Evolutionary conservation across 495 filamentous ascomycete genomes (phyloP).

Genomic region (Trichoderma virens): DNA sequence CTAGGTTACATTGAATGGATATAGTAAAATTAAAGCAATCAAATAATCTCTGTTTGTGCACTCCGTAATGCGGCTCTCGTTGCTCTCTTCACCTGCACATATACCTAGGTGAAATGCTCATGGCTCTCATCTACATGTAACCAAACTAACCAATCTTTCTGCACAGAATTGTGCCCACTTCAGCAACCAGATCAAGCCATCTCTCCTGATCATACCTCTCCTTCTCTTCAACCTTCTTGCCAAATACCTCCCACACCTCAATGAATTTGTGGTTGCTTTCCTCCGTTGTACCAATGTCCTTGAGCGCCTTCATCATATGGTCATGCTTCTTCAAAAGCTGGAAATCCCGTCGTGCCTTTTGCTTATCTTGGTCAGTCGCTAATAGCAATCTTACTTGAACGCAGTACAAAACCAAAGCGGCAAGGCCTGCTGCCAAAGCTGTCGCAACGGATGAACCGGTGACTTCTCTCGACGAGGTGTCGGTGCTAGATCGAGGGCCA

Average conservation of each 20-base stretch:
- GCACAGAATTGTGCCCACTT: slow-evolving; percentile 10
- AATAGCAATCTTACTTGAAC: slow-evolving; percentile 11
- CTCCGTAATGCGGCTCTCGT: too few species aligned
- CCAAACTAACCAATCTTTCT: not conserved
- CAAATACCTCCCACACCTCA: slow-evolving; percentile 19
- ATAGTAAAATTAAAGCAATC: too few species aligned
- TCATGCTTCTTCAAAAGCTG: slow-evolving; percentile 20
- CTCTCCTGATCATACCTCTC: slow-evolving; percentile 13
- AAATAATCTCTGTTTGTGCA: too few species aligned
- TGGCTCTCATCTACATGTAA: not conserved
- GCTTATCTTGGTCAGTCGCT: slow-evolving; percentile 8
- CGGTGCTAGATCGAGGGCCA: not conserved
- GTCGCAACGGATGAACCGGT: slow-evolving; percentile 21
- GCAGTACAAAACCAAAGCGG: slow-evolving; percentile 23
- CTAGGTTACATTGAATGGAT: too few species aligned
- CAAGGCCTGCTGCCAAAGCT: slow-evolving; percentile 22
- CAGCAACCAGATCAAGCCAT: slow-evolving; percentile 11
- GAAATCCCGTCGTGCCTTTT: slow-evolving; percentile 15
- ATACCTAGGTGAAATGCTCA: not conserved
- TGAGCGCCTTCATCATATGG: slow-evolving; percentile 21
- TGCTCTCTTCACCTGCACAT: too few species aligned
- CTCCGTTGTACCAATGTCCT: slow-evolving; percentile 16
- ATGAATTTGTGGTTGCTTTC: slow-evolving; percentile 22
- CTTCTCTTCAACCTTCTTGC: slow-evolving; percentile 14
- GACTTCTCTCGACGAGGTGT: slow-evolving; percentile 7